Evolutionary conservation across 1,284 basidiomycete species (phyloP), one percentile per base, ranked within the genome.

Genomic region (Athelia psychrophila): DNA sequence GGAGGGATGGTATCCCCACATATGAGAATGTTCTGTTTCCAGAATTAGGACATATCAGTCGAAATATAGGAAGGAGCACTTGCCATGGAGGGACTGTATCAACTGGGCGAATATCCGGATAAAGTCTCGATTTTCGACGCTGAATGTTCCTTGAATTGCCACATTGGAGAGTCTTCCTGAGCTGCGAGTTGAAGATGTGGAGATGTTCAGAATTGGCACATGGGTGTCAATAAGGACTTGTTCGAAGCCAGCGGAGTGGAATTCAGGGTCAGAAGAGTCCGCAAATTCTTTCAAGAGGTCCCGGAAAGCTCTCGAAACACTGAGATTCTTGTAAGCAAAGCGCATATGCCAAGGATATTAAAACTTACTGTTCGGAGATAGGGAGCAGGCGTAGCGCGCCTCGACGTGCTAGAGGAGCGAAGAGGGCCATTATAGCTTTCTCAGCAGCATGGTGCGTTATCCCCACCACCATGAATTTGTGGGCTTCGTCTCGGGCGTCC

Each of bases 401-500:
- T 40, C 70, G 58, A n/a, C 65, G 59, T n/a, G 70, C 57, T 70
- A 70, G 73, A 27, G 65, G 61, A 16, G 65, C 49, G 16, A 72
- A 70, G 13, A 56, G 48, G 0, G 44, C 48, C 42, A 73, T 70
- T 69, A 70, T 73, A 2, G 24, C 35, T 8, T 46, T 51, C 42
- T 72, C 70, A 40, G 55, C 51, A 8, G 63, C 56, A 51, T 73
- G 64, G 44, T 74, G 72, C 1, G 72, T 70, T 8, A 69, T 65
- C 55, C 71, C 73, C 16, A 69, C 65, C n/a, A 73, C 55, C 51
- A 66, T 60, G 55, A 74, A 74, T 51, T 72, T 74, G 51, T 66
- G 63, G 2, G 57, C 60, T 1, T 52, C 53, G n/a, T 64, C 61
- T 13, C 71, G 65, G 12, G 60, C 51, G 50, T 71, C 68, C 70